Evolutionary conservation across 805 yeast species (phyloP).

Genomic region (Yueomyces sp.): DNA sequence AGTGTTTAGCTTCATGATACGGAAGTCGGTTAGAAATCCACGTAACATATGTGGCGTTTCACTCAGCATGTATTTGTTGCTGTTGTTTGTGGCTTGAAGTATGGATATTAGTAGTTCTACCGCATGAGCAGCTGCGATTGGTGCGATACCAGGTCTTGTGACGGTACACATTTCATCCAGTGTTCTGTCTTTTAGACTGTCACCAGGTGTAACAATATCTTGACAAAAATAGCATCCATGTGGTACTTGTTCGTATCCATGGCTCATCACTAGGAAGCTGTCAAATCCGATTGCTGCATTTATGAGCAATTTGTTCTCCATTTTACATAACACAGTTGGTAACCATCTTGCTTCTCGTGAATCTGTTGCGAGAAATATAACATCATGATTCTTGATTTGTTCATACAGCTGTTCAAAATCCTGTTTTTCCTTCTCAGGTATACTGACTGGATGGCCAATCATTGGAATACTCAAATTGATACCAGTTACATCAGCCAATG

Average conservation of each 20-base stretch:
- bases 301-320: slow-evolving; percentile 57
- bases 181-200: slow-evolving; percentile 75
- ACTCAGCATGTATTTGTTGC: slow-evolving; percentile 44
- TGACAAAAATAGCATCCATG: slow-evolving; percentile 94
- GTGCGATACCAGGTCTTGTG: slow-evolving; percentile 91
- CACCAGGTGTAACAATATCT: slow-evolving; percentile 89
- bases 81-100: slow-evolving; percentile 34
- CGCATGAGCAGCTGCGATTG: slow-evolving; percentile 74
- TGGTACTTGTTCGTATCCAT: slow-evolving; percentile 40
- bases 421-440: slow-evolving; percentile 34
- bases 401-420: slow-evolving; percentile 41
- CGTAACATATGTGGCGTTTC: slow-evolving; percentile 80
- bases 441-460: slow-evolving; percentile 81
- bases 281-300: slow-evolving; percentile 96
- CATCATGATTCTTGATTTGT: slow-evolving; percentile 59
- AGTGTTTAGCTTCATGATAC: slow-evolving; percentile 50
- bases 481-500: slow-evolving; percentile 59
- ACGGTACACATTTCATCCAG: slow-evolving; percentile 98
- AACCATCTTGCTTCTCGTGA: slow-evolving; percentile 95
- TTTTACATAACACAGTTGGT: slow-evolving; percentile 75
- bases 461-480: slow-evolving; percentile 69
- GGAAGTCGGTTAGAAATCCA: slow-evolving; percentile 64
- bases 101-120: slow-evolving; percentile 71
- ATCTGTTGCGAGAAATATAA: slow-evolving; percentile 72
- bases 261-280: slow-evolving; percentile 86